Conservation (phyloP, 78 protist genomes). For the Dictyostelium intermedium region DNA sequence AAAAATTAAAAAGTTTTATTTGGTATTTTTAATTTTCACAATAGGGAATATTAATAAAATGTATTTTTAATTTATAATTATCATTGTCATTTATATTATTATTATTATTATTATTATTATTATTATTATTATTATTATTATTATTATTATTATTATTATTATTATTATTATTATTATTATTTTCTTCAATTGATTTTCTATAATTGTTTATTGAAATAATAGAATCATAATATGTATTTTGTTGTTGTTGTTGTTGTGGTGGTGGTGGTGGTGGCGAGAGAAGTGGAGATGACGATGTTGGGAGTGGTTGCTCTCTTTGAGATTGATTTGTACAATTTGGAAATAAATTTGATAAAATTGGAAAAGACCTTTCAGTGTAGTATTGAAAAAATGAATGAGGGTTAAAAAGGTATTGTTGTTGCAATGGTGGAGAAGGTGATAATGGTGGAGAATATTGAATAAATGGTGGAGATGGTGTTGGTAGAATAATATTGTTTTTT, state of each 20-base stretch:
- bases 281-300: neutral
- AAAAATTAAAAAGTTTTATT: neutral
- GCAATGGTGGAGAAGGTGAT: neutral
- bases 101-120: neutral
- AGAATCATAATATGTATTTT: neutral
- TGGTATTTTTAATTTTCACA: neutral
- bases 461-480: neutral
- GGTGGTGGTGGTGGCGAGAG: neutral
- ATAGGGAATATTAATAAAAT: neutral
- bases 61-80: slow-evolving; percentile 1
- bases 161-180: neutral
- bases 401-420: neutral
- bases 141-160: too few relatives aligned
- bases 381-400: neutral
- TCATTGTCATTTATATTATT: neutral
- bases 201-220: neutral
- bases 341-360: neutral
- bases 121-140: neutral
- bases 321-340: neutral
- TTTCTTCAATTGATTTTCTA: neutral
- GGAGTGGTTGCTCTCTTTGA: neutral
- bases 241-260: neutral
- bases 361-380: neutral
- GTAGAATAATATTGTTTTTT: neutral
- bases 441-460: neutral